These are phyloP conservation scores for Nitzschia sp. DNA, from an alignment of 108 stramenopile species.

Conservation along the genomic window DNA sequence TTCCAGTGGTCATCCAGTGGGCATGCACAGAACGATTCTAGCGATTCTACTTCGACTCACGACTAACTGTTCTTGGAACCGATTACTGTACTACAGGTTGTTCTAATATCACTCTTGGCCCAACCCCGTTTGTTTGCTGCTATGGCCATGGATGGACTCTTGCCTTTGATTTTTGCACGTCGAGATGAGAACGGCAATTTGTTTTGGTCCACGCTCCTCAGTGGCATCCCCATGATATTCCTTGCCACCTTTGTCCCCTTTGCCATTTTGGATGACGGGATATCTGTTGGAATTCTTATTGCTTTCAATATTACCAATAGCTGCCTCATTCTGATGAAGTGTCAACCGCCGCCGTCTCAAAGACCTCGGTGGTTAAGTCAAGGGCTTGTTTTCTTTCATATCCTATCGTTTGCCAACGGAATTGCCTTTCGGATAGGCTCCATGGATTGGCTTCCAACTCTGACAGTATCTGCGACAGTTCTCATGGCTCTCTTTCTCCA, in stretches of 20 bases:
- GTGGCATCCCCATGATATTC: constrained; percentile 71
- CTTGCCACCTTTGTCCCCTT: constrained; percentile 88
- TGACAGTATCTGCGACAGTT: background rate
- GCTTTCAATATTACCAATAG: constrained; percentile 73
- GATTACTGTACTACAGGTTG: constrained; percentile 38
- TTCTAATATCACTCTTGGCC: constrained; percentile 83
- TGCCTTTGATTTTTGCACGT: constrained; percentile 72
- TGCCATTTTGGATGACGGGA: constrained; percentile 69
- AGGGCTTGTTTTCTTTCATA: background rate
- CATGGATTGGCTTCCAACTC: background rate
- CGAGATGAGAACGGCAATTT: constrained; percentile 70
- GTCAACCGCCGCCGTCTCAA: background rate
- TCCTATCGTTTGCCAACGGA: background rate
- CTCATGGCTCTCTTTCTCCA: background rate
- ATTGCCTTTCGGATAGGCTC: background rate
- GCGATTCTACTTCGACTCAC: background rate
- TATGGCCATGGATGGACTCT: constrained; percentile 84
- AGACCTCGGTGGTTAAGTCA: background rate
- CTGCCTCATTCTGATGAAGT: constrained; percentile 34
- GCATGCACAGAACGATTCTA: background rate
- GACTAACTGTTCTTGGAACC: background rate
- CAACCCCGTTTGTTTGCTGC: constrained; percentile 87
- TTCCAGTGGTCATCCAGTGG: too few species aligned
- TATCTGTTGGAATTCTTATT: constrained; percentile 75
- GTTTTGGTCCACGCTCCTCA: constrained; percentile 60